Percentiles rank a stretch among this genome's conserved stretches.
phyloP scores from a whole-genome alignment of 2,329 filamentous ascomycete genomes.

The Diplodia seriata region DNA sequence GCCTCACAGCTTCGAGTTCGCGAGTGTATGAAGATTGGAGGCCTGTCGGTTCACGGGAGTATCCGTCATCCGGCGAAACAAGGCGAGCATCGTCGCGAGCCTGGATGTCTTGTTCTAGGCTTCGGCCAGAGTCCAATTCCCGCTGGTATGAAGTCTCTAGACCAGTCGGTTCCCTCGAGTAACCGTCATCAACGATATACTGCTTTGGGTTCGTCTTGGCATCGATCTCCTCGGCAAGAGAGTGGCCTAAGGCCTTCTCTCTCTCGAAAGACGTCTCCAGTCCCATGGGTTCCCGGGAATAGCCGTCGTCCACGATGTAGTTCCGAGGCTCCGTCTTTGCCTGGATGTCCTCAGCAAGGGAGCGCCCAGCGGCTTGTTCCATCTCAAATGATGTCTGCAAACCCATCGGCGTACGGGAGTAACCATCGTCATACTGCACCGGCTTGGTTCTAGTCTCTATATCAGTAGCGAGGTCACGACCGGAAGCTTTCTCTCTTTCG shows the following conservation, averaged over 20 bases:
- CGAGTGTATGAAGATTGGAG: constrained; percentile 32
- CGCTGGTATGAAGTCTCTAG: constrained; percentile 35
- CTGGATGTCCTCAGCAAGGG: constrained; percentile 20
- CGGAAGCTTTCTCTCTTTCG: constrained; percentile 32
- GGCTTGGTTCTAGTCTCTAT: constrained; percentile 11
- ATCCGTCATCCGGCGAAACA: constrained; percentile 17
- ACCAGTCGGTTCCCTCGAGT: constrained; percentile 33
- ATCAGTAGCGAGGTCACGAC: constrained; percentile 24
- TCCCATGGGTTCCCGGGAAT: constrained; percentile 33
- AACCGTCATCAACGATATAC: constrained; percentile 21
- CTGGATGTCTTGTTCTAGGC: constrained; percentile 7
- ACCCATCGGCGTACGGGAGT: constrained; percentile 34
- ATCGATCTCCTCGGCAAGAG: constrained; percentile 28
- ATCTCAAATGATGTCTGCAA: constrained; percentile 35
- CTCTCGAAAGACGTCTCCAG: constrained; percentile 35
- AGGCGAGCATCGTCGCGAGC: background rate
- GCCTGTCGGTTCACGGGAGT: constrained; percentile 26
- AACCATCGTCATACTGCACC: constrained; percentile 31
- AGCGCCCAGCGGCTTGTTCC: constrained; percentile 31
- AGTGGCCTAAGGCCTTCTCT: constrained; percentile 31
- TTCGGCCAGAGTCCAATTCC: constrained; percentile 31
- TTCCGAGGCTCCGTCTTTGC: constrained; percentile 15
- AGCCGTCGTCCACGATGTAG: constrained; percentile 21
- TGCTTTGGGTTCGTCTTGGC: constrained; percentile 7
- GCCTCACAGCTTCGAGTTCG: constrained; percentile 31